phyloP scores from a whole-genome alignment of 148 eudicot species.

The Limonium bicolor region DNA sequence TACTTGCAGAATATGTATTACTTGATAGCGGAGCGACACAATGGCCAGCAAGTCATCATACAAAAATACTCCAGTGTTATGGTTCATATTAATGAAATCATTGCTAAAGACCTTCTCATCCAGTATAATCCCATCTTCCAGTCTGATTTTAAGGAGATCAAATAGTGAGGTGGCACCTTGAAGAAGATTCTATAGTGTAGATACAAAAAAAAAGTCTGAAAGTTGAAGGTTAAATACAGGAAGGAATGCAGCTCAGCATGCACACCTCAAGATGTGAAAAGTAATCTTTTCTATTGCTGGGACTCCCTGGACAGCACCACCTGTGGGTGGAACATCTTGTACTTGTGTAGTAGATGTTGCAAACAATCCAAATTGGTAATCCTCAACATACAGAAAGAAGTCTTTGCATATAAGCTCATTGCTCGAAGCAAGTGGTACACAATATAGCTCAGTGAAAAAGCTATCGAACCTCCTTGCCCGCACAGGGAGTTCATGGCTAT shows the following conservation, averaged over 20 bases:
- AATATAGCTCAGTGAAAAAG: conserved; percentile 66
- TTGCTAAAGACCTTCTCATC: conserved; percentile 79
- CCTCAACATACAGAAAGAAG: conserved; percentile 74
- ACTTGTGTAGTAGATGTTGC: conserved; percentile 90
- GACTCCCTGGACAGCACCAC: conserved; percentile 75
- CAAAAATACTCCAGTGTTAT: conserved; percentile 71
- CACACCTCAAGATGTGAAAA: conserved; percentile 78
- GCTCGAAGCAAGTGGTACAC: conserved; percentile 58
- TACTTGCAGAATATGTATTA: conserved; percentile 86
- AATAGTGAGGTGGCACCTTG: background rate
- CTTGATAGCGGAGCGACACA: conserved; percentile 84
- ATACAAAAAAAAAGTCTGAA: background rate
- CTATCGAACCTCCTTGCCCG: conserved; percentile 71
- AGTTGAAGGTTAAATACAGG: conserved; percentile 10
- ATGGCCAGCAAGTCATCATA: conserved; percentile 89
- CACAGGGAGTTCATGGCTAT: conserved; percentile 42
- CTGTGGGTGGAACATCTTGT: conserved; percentile 67
- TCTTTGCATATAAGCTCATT: conserved; percentile 89
- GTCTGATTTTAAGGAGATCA: conserved; percentile 22
- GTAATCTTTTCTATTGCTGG: conserved; percentile 88
- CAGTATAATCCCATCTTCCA: conserved; percentile 78
- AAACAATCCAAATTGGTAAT: conserved; percentile 65
- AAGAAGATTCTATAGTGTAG: conserved; percentile 6
- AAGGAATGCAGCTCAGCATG: conserved; percentile 13
- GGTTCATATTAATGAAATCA: conserved; percentile 82